These are phyloP conservation scores for Starmerella scarabaei DNA, from an alignment of 805 yeast genomes.

Conservation along the genomic window DNA sequence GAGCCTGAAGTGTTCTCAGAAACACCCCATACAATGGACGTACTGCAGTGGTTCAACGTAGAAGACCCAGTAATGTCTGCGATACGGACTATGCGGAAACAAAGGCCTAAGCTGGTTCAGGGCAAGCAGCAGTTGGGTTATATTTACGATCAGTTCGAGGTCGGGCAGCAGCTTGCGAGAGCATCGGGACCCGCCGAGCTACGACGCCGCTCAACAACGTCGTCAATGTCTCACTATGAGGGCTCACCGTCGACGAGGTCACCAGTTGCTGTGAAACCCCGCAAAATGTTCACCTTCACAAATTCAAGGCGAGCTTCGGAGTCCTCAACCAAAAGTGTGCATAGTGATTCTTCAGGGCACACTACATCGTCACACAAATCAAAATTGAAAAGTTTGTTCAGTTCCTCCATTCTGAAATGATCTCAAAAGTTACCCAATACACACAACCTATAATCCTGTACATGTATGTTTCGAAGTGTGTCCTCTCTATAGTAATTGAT, in stretches of 20 bases:
- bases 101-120: conserved; percentile 34
- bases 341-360: background rate
- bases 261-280: background rate
- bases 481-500: no score
- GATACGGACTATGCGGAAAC: conserved; percentile 29
- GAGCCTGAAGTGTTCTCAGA: conserved; percentile 20
- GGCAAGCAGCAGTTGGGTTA: conserved; percentile 29
- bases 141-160: conserved; percentile 28
- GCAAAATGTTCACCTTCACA: background rate
- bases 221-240: background rate
- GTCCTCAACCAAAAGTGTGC: background rate
- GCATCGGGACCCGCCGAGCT: background rate
- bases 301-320: background rate
- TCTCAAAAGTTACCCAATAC: no score
- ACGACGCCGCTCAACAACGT: background rate
- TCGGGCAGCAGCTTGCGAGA: conserved; percentile 21
- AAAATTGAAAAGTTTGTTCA: background rate
- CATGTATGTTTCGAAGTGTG: no score
- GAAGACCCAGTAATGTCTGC: conserved; percentile 21
- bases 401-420: background rate
- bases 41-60: conserved; percentile 16
- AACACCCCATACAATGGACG: conserved; percentile 18
- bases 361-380: background rate
- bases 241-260: background rate
- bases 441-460: no score